Percentiles rank a stretch among this genome's conserved stretches.
Evolutionary conservation across 345 rosid species (phyloP).

Genomic region (Punica granatum): DNA sequence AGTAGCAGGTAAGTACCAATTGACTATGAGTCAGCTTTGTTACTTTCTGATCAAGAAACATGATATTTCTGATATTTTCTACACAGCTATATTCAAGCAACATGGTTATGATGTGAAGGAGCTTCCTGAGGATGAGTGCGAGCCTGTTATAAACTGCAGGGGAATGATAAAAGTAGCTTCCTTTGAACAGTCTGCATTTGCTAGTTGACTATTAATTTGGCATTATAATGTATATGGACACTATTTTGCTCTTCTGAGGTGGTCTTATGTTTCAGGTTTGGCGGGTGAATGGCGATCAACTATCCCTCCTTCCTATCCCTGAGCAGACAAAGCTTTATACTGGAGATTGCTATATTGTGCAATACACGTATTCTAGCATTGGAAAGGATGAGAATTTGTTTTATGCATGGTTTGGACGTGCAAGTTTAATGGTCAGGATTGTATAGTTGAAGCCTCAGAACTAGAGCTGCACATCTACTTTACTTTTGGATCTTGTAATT

Average conservation of each 20-base stretch:
- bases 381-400: constrained; percentile 49
- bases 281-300: constrained; percentile 51
- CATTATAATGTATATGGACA: background rate
- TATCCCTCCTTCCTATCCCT: constrained; percentile 40
- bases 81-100: constrained; percentile 68
- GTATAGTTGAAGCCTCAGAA: background rate
- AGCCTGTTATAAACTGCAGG: constrained; percentile 40
- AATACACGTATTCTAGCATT: constrained; percentile 45
- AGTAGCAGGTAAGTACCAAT: constrained; percentile 64
- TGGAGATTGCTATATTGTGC: constrained; percentile 72
- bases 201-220: background rate
- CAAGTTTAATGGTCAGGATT: constrained; percentile 46
- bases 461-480: background rate
- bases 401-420: constrained; percentile 71
- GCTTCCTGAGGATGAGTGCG: constrained; percentile 56
- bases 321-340: constrained; percentile 64
- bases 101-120: constrained; percentile 73
- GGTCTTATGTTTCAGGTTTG: constrained; percentile 48
- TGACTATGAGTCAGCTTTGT: background rate
- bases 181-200: background rate
- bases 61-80: constrained; percentile 8
- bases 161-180: constrained; percentile 51
- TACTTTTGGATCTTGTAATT: background rate
- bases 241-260: background rate
- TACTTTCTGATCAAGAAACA: background rate